Conservation (phyloP, 2,329 filamentous ascomycete genomes). For the Colletotrichum nymphaeae region DNA sequence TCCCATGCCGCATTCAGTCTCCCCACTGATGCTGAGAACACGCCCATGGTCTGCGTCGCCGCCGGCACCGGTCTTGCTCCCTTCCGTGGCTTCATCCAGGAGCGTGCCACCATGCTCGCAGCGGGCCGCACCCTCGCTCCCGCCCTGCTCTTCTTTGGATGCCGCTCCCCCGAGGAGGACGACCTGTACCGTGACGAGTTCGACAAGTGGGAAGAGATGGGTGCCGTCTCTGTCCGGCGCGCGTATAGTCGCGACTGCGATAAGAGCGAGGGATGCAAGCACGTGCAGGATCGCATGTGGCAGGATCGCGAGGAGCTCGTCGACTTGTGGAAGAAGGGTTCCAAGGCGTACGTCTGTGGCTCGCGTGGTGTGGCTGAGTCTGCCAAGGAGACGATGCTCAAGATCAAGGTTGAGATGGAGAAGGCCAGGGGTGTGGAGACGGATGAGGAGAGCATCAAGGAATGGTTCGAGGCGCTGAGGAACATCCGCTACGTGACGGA, state of each 20-base stretch:
- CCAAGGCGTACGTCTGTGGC: constrained; percentile 73
- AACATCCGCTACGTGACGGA: constrained; percentile 71
- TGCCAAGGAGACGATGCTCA: constrained; percentile 48
- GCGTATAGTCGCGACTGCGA: constrained; percentile 61
- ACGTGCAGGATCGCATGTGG: constrained; percentile 59
- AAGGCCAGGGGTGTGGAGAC: constrained; percentile 45
- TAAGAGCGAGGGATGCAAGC: constrained; percentile 58
- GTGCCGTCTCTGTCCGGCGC: constrained; percentile 65
- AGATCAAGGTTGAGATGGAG: constrained; percentile 39
- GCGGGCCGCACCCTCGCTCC: constrained; percentile 49
- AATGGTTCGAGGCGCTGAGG: constrained; percentile 61
- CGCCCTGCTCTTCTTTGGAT: constrained; percentile 55
- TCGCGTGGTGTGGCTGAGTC: constrained; percentile 56
- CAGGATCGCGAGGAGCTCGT: constrained; percentile 46
- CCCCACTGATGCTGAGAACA: constrained; percentile 49
- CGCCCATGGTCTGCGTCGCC: constrained; percentile 62
- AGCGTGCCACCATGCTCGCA: constrained; percentile 49
- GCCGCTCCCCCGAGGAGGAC: constrained; percentile 48
- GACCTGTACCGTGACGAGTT: constrained; percentile 44
- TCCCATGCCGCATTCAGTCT: constrained; percentile 55
- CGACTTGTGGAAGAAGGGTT: constrained; percentile 48
- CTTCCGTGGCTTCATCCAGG: constrained; percentile 47
- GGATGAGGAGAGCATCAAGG: constrained; percentile 52
- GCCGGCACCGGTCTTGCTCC: constrained; percentile 64
- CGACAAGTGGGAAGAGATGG: constrained; percentile 43